Evolutionary conservation across 2,329 filamentous ascomycete genomes (phyloP).

Genomic region (Xylariaceae sp.): DNA sequence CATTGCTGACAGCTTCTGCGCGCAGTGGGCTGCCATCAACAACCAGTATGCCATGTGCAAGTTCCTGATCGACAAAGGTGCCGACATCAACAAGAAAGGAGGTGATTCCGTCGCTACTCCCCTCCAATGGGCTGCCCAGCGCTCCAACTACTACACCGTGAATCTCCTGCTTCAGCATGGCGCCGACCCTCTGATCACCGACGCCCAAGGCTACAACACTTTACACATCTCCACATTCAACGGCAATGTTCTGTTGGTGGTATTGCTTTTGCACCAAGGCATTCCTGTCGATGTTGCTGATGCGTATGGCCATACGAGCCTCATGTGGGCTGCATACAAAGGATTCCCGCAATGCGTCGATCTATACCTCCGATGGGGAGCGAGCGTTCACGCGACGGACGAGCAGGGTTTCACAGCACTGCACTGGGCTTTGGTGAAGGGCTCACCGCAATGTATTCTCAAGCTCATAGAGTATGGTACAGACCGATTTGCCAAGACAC

Average conservation of each 20-base stretch:
- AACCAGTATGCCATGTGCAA: conserved; percentile 98
- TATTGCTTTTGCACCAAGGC: conserved; percentile 88
- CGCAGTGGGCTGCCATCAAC: conserved; percentile 91
- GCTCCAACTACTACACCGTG: conserved; percentile 95
- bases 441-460: conserved; percentile 81
- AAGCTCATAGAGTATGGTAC: conserved; percentile 95
- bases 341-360: conserved; percentile 91
- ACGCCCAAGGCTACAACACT: conserved; percentile 96
- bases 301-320: conserved; percentile 81
- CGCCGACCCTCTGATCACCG: conserved; percentile 86
- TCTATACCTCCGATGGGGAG: conserved; percentile 88
- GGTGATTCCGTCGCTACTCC: conserved; percentile 93
- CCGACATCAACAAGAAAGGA: conserved; percentile 91
- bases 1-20: conserved; percentile 35
- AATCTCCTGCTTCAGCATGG: conserved; percentile 87
- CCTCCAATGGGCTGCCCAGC: conserved; percentile 93
- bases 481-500: conserved; percentile 85
- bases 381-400: conserved; percentile 84
- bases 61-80: conserved; percentile 79
- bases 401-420: conserved; percentile 91
- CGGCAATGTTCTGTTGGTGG: conserved; percentile 85
- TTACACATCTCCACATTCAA: conserved; percentile 96
- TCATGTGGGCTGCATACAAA: conserved; percentile 99
- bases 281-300: conserved; percentile 91
- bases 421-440: conserved; percentile 96